Base-by-base conservation (phyloP, 176 grass and related monocot species). In the Oryza nivara region DNA sequence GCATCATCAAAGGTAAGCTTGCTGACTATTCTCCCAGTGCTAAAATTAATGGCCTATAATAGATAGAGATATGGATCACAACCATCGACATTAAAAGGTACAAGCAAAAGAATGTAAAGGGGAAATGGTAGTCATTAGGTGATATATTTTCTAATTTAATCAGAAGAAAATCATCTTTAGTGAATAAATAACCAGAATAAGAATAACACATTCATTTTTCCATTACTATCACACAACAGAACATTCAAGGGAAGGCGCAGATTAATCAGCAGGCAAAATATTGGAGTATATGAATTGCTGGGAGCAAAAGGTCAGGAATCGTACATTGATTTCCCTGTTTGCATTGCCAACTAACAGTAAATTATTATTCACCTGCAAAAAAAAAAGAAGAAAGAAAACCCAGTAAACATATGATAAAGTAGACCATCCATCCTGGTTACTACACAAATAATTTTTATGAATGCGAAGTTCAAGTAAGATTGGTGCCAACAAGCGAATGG, bases 351-450 rank as follows among this genome's bases (percentile, higher is more conserved):
- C 89, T 73, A 92, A 78, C 76, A 99, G 86, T 64, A 99, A 94
- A 86, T 99, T 99, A 89, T 99, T 99, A 74, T 99, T 99, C 26
- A 99, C 93, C 96, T 99, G 91, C 84, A 90, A 80, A 65, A 63
- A 84, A 63, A 84, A 83, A 74, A 30, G 20, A 7, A 75, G n/a
- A 86, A 86, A 84, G 13, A 86, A 86, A 83, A 46, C 47, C 28
- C 22, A 47, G 78, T 85, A 76, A 91, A 70, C 26, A 51, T 82
- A 67, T 54, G 71, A 81, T 56, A 58, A 12, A 23, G 25, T 16
- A 70, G 25, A 67, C 56, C 63, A 38, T 45, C 14, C 51, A 84
- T 32, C n/a, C 45, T 34, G 16, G 34, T 65, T 76, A 74, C 17
- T 17, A 40, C 28, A 56, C 44, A 77, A 41, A 77, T 15, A 84